These are phyloP conservation scores for Daldinia loculata DNA, from an alignment of 495 filamentous ascomycete genomes.

Conservation along the genomic window DNA sequence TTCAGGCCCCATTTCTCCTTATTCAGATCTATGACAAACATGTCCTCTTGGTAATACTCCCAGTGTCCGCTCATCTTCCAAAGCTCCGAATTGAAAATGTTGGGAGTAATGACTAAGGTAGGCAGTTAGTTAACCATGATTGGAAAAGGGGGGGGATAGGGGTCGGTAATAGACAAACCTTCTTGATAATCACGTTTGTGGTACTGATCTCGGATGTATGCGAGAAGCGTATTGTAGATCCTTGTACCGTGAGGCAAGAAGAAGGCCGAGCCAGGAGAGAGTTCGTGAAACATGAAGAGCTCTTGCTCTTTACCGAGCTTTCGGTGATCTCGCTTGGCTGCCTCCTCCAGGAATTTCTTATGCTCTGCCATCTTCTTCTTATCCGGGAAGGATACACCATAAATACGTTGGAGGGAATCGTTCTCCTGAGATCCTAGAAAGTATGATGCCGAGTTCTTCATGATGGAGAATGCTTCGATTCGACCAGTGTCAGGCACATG, in stretches of 20 bases:
- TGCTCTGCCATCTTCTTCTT: constrained; percentile 92
- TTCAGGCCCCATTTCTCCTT: constrained; percentile 89
- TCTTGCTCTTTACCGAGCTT: constrained; percentile 94
- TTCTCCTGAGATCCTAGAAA: constrained; percentile 93
- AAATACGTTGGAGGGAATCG: constrained; percentile 93
- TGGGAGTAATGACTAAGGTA: constrained; percentile 79
- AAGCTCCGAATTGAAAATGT: constrained; percentile 89
- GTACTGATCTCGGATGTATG: constrained; percentile 84
- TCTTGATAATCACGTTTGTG: constrained; percentile 94
- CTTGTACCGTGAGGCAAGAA: constrained; percentile 90
- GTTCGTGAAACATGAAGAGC: constrained; percentile 94
- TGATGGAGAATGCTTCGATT: constrained; percentile 91
- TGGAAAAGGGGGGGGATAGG: neutral
- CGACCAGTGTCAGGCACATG: constrained; percentile 93
- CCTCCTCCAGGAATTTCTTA: constrained; percentile 92
- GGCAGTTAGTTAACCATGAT: neutral
- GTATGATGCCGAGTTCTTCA: constrained; percentile 93
- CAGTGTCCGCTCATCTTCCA: constrained; percentile 97
- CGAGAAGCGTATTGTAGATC: constrained; percentile 88
- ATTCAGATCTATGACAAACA: constrained; percentile 92
- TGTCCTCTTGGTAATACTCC: constrained; percentile 95
- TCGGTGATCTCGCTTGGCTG: constrained; percentile 92
- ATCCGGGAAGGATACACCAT: constrained; percentile 96
- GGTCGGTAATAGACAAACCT: constrained; percentile 24
- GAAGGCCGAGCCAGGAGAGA: constrained; percentile 91